Percentiles rank a stretch among this genome's conserved stretches.
phyloP scores from a whole-genome alignment of 1,284 basidiomycete species.

The Irpex rosettiformis region DNA sequence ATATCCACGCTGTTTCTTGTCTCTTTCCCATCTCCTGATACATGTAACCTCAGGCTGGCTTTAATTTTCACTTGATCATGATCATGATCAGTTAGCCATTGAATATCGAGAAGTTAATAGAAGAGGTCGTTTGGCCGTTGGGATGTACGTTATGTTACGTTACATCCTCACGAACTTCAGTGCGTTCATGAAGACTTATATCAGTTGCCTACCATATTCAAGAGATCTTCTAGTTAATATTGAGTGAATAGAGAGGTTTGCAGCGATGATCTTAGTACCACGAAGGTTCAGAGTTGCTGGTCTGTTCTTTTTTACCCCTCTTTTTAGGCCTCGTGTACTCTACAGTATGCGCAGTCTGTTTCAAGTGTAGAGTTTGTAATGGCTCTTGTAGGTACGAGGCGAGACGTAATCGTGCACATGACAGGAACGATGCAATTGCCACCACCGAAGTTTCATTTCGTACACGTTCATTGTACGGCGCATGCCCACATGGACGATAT shows the following conservation, averaged over 20 bases:
- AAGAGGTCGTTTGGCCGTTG: too few relatives aligned
- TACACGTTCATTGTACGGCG: neutral
- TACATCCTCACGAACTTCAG: too few relatives aligned
- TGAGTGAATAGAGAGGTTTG: too few relatives aligned
- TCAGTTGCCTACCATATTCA: neutral
- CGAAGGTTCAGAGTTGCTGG: neutral
- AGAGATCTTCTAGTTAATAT: neutral
- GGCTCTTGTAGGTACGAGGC: neutral
- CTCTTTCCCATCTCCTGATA: neutral
- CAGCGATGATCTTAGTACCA: neutral
- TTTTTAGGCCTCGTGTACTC: neutral
- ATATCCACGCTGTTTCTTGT: neutral
- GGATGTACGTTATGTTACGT: neutral
- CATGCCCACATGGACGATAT: neutral
- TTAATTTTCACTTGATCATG: neutral
- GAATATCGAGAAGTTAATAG: too few relatives aligned
- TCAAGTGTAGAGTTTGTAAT: neutral
- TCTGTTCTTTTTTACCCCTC: neutral
- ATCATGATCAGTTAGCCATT: too few relatives aligned
- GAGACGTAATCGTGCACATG: neutral
- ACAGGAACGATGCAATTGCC: neutral
- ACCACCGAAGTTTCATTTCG: neutral
- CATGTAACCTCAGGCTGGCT: neutral
- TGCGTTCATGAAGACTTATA: neutral
- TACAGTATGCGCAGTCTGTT: neutral